Conservation (phyloP, 179 eudicot species). For the Silene coronaria region DNA sequence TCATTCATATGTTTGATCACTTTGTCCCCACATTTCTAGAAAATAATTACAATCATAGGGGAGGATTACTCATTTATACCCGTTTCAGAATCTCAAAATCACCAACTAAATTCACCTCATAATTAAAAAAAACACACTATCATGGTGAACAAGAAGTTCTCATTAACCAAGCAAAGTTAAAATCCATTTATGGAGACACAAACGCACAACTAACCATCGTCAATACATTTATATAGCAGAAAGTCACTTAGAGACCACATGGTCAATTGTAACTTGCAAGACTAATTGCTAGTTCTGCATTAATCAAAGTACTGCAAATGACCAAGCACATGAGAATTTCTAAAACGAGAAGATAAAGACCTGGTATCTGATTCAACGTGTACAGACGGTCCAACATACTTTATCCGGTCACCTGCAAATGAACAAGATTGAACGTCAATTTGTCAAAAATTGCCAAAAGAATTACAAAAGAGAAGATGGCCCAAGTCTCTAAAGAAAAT, state of each 20-base stretch:
- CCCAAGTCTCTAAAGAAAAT: neutral
- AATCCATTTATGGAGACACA: neutral
- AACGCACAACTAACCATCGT: neutral
- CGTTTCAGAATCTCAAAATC: too few species aligned
- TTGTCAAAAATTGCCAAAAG: neutral
- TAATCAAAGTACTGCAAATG: constrained; percentile 5
- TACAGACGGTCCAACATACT: constrained; percentile 65
- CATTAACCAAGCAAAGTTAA: neutral
- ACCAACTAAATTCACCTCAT: too few species aligned
- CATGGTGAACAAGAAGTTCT: too few species aligned
- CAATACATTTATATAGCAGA: neutral
- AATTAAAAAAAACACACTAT: too few species aligned
- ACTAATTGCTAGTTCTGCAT: neutral
- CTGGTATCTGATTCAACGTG: constrained; percentile 60
- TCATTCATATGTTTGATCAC: neutral
- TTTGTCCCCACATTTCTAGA: neutral
- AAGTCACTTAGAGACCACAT: neutral
- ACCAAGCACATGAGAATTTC: neutral
- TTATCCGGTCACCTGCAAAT: constrained; percentile 83
- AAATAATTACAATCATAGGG: neutral
- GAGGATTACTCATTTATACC: too few species aligned
- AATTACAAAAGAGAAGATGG: neutral
- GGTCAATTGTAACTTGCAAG: neutral
- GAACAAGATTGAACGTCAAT: constrained; percentile 11
- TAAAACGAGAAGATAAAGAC: constrained; percentile 33